Base-by-base conservation (phyloP, 2,329 filamentous ascomycete species). In the Pestalotiopsis sp. region DNA sequence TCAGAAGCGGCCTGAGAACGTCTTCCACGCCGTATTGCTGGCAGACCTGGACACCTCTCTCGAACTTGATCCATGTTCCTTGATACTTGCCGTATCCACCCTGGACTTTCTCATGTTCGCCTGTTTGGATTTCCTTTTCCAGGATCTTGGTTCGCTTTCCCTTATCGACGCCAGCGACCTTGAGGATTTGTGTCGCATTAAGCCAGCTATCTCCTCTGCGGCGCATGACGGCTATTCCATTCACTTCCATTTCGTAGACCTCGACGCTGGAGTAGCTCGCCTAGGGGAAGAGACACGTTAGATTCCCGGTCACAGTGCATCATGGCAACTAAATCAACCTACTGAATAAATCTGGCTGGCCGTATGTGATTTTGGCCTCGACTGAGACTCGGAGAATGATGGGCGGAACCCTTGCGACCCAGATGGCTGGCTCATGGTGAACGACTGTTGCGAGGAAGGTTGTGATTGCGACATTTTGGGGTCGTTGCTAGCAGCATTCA, bases 71-170 rank as follows among this genome's bases (percentile, higher is more conserved):
- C 96, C 96, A 99, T 2, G 96, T 99, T 67, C 96, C 96, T 83
- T 99, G 96, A 77, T 99, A 99, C 84, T 98, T 98, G 72, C 96
- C 96, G 77, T 99, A 99, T 4, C 96, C 96, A 41, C 96, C 96
- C 79, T 99, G 96, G 2, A 99, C 95, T 81, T 99, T 99, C 80
- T 99, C 96, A 80, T 99, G 95, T 78, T 97, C 93, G 76, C 96
- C 96, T 0, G 93, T 96, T 72, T 97, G 90, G 69, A 99, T 97
- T 81, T 99, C 96, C 82, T 98, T 98, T 80, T 99, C 96, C 65
- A 99, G 86, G 7, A 98, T 97, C 81, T 98, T 98, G 69, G 96
- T 98, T 74, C 96, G 92, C 82, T 97, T 97, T 70, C 95, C 96
- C 83, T 99, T 99, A 78, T 98, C 95, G 70, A 99, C 94, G 65